Conservation (phyloP, 2,329 filamentous ascomycete genomes). For the Paracoccidioides brasiliensis region DNA sequence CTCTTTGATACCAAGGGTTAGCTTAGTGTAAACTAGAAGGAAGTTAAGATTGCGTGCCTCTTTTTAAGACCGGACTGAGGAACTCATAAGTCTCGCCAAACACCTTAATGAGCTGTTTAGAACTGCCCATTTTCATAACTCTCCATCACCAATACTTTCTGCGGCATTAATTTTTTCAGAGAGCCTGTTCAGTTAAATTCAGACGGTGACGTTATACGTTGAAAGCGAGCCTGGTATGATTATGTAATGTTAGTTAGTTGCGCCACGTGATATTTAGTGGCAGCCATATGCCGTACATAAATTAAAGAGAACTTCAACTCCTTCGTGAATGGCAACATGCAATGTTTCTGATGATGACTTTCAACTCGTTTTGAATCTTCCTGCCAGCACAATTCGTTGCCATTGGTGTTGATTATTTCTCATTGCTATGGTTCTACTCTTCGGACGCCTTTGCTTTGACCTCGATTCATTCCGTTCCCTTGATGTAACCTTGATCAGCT, state of each 20-base stretch:
- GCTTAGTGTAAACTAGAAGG: conserved; percentile 11
- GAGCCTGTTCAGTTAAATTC: too few species aligned
- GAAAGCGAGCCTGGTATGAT: neutral
- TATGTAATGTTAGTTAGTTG: neutral
- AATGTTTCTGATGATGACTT: neutral
- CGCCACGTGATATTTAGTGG: neutral
- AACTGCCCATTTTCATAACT: conserved; percentile 18
- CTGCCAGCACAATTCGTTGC: neutral
- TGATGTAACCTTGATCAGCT: neutral
- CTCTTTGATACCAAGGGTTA: conserved; percentile 22
- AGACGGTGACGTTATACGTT: conserved; percentile 2
- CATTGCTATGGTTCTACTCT: conserved; percentile 1
- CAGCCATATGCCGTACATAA: neutral
- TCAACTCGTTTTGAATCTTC: neutral
- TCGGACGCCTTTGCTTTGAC: conserved; percentile 6
- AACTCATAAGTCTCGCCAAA: conserved; percentile 26
- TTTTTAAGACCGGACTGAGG: conserved; percentile 26
- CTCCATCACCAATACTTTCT: neutral
- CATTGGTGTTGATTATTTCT: neutral
- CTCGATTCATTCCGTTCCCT: neutral
- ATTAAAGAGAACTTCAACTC: neutral
- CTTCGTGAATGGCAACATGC: neutral
- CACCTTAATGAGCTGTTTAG: conserved; percentile 15
- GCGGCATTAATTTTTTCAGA: neutral
- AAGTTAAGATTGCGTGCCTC: conserved; percentile 24